Evolutionary conservation across 2,329 filamentous ascomycete genomes (phyloP).

Genomic region (Cladobotryum mycophilum): DNA sequence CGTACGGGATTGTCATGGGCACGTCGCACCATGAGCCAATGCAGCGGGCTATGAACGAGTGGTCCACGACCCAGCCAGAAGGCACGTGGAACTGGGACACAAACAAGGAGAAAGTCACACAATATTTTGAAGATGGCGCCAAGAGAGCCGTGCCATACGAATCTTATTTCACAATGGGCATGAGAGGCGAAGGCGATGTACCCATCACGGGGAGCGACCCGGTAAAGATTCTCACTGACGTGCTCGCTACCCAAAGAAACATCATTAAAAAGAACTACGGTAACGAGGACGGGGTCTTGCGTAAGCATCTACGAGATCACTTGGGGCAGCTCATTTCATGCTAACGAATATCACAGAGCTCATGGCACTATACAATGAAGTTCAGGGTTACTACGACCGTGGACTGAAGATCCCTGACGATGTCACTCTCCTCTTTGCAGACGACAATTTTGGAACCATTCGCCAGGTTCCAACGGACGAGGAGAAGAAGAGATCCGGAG

Average conservation of each 20-base stretch:
- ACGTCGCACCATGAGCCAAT: constrained; percentile 62
- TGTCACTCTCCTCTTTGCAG: constrained; percentile 55
- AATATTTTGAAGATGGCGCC: constrained; percentile 52
- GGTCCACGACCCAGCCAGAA: constrained; percentile 31
- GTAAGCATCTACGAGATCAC: constrained; percentile 24
- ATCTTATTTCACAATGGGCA: constrained; percentile 51
- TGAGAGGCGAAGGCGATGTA: constrained; percentile 55
- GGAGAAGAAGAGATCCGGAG: constrained; percentile 47
- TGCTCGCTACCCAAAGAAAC: constrained; percentile 48
- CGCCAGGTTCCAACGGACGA: constrained; percentile 48
- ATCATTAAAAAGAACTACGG: constrained; percentile 48
- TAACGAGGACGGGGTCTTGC: constrained; percentile 33
- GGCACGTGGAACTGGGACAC: constrained; percentile 56
- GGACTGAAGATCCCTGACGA: constrained; percentile 55
- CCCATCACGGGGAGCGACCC: constrained; percentile 45
- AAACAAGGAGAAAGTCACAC: constrained; percentile 47
- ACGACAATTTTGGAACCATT: constrained; percentile 58
- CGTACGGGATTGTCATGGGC: constrained; percentile 58
- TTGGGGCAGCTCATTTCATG: constrained; percentile 5
- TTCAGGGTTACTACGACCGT: constrained; percentile 55
- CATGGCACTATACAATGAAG: constrained; percentile 61
- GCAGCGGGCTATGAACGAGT: constrained; percentile 50
- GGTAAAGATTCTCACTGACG: constrained; percentile 43
- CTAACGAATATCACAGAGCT: constrained; percentile 37
- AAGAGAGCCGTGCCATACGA: constrained; percentile 49